Base-by-base conservation (phyloP, 257 asterid genomes). In the Gentiana macrophylla region DNA sequence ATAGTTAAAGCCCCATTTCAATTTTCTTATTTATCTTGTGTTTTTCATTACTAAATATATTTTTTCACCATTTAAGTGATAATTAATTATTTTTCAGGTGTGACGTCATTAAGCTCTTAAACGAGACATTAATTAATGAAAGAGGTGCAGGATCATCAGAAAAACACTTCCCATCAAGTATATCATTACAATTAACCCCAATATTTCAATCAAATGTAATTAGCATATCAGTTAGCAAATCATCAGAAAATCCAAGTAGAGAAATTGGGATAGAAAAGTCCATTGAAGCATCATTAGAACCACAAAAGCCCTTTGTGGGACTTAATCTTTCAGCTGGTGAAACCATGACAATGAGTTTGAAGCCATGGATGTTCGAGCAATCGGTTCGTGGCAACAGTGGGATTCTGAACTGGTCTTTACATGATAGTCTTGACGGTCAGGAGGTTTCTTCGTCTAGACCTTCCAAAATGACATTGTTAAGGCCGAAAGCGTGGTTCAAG, bases 301-400 rank as follows among this genome's bases (percentile, higher is more conserved):
- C 95, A 0, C 79, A 85, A 1, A 79, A 44, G 37, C 67, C 76
- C 5, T 58, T 62, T 12, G 35, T 84, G 1, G 97, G 94, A 3
- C 59, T 89, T 56, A 85, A 77, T 37, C 65, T 86, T 50, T 73
- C 94, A 0, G 75, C 93, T 0, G 88, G 68, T 10, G 95, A 86
- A 63, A 74, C 80, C 35, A 45, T 67, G 71, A 72, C 84, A 1
- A 62, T 78, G 49, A 81, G 81, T 76, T 9, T 89, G 37, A 72
- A 70, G 57, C 97, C 97, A 0, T 86, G 97, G 97, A 89, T 86
- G 49, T 89, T 86, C 66, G 95, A 86, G 74, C 95, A 84, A 35
- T 84, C 94, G 1, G 93, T 82, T 46, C 52, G 72, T 37, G 94
- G 94, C 0, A 71, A 78, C 60, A 67, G 76, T 5, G 86, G 70